These are phyloP conservation scores for Sporisorium sorghi DNA, from an alignment of 1,284 basidiomycete species.

Conservation along the genomic window DNA sequence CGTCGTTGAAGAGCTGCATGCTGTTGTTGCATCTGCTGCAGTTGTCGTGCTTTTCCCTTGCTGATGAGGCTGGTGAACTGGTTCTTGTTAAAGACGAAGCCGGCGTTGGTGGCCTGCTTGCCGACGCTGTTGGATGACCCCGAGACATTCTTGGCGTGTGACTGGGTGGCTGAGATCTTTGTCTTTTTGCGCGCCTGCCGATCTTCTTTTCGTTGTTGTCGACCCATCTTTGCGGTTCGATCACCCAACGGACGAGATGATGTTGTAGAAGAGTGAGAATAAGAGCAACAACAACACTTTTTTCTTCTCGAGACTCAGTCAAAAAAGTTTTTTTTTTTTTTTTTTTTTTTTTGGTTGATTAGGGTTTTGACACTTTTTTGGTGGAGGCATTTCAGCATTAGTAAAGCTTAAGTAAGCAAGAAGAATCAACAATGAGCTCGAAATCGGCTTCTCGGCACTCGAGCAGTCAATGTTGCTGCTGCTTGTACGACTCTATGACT, in stretches of 20 bases:
- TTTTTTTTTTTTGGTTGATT: constrained; percentile 7
- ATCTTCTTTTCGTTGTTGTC: constrained; percentile 40
- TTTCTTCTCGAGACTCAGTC: background rate
- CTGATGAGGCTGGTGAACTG: constrained; percentile 42
- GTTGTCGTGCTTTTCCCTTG: constrained; percentile 39
- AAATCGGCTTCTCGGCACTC: too few species aligned
- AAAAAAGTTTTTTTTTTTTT: background rate
- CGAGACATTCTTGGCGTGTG: constrained; percentile 20
- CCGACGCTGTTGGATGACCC: constrained; percentile 16
- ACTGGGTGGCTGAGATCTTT: constrained; percentile 32
- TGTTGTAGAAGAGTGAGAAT: background rate
- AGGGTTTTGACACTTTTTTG: constrained; percentile 19
- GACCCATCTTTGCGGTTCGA: constrained; percentile 25
- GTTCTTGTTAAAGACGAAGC: constrained; percentile 47
- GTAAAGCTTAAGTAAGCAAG: constrained; percentile 12
- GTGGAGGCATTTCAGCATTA: background rate
- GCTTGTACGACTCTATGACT: constrained; percentile 4
- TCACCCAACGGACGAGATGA: background rate
- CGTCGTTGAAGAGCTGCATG: constrained; percentile 17
- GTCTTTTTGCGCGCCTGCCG: constrained; percentile 44
- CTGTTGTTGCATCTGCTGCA: constrained; percentile 35
- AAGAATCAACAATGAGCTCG: too few species aligned
- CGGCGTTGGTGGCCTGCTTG: constrained; percentile 38
- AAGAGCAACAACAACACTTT: constrained; percentile 10
- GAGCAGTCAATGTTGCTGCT: too few species aligned